Conservation (phyloP, 805 yeast species). For the Saturnispora quitensis region DNA sequence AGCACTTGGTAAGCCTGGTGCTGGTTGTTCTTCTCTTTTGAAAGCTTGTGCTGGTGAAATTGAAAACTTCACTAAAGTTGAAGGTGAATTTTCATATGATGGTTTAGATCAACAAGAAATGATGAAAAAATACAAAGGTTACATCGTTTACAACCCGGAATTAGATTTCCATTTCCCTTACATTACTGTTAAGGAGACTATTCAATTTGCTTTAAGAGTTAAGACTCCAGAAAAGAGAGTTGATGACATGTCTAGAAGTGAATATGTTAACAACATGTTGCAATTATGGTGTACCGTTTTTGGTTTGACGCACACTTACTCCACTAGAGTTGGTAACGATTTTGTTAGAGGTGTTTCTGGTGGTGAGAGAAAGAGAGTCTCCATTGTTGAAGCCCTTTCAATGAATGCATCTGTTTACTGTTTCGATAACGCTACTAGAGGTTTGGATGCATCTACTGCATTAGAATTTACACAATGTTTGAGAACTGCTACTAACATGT, state of each 20-base stretch:
- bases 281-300: constrained; percentile 45
- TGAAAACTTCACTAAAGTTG: constrained; percentile 34
- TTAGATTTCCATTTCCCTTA: constrained; percentile 71
- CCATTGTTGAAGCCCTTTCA: constrained; percentile 54
- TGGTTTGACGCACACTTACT: constrained; percentile 49
- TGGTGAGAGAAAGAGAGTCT: constrained; percentile 66
- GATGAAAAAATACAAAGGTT: constrained; percentile 46
- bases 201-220: constrained; percentile 59
- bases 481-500: constrained; percentile 52
- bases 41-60: constrained; percentile 52
- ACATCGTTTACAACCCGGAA: constrained; percentile 49
- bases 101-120: constrained; percentile 53
- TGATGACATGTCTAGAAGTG: constrained; percentile 33
- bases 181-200: constrained; percentile 64
- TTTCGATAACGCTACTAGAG: constrained; percentile 65
- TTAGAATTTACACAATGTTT: constrained; percentile 54
- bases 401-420: constrained; percentile 48
- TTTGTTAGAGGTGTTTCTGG: constrained; percentile 61
- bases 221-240: constrained; percentile 49
- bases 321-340: constrained; percentile 59
- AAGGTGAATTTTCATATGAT: constrained; percentile 53
- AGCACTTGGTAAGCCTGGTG: constrained; percentile 69
- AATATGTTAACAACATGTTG: constrained; percentile 35
- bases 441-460: constrained; percentile 66
- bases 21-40: constrained; percentile 68